These are phyloP conservation scores for Leonotis leonurus DNA, from an alignment of 257 asterid genomes.

Conservation along the genomic window DNA sequence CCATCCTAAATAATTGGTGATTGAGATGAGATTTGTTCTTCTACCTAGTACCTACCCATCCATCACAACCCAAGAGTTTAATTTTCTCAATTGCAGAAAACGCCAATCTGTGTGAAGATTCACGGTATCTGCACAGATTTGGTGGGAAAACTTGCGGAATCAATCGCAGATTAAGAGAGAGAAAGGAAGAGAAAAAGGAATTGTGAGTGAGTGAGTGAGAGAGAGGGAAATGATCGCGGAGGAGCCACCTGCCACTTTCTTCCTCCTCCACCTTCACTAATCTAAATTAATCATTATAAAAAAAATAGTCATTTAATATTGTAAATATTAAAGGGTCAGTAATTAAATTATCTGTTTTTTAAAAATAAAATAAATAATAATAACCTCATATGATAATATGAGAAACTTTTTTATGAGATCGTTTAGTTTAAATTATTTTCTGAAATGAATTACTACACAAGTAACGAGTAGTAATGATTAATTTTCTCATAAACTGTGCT, in stretches of 20 bases:
- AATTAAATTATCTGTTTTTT: too few species aligned
- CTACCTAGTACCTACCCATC: constrained; percentile 22
- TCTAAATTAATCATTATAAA: too few species aligned
- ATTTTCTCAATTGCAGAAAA: constrained; percentile 10
- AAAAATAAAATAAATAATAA: too few species aligned
- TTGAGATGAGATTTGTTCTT: constrained; percentile 20
- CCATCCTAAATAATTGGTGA: constrained; percentile 10
- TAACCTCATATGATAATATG: too few species aligned
- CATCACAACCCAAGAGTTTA: constrained; percentile 6
- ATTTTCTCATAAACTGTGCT: too few species aligned
- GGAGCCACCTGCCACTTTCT: constrained; percentile 26
- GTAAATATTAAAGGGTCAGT: too few species aligned
- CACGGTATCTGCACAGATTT: constrained; percentile 26
- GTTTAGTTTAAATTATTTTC: too few species aligned
- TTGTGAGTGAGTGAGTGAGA: neutral
- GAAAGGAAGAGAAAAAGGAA: neutral
- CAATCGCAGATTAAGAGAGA: constrained; percentile 11
- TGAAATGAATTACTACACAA: too few species aligned
- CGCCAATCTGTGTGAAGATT: constrained; percentile 15
- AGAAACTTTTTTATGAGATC: too few species aligned
- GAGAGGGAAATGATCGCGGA: constrained; percentile 14
- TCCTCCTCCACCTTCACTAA: constrained; percentile 22
- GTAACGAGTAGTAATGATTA: too few species aligned
- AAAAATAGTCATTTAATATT: too few species aligned
- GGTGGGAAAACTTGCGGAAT: constrained; percentile 4